Percentiles rank a stretch among this genome's conserved stretches.
These are phyloP conservation scores for Solanum phureja DNA, from an alignment of 257 asterid species.

Conservation along the genomic window DNA sequence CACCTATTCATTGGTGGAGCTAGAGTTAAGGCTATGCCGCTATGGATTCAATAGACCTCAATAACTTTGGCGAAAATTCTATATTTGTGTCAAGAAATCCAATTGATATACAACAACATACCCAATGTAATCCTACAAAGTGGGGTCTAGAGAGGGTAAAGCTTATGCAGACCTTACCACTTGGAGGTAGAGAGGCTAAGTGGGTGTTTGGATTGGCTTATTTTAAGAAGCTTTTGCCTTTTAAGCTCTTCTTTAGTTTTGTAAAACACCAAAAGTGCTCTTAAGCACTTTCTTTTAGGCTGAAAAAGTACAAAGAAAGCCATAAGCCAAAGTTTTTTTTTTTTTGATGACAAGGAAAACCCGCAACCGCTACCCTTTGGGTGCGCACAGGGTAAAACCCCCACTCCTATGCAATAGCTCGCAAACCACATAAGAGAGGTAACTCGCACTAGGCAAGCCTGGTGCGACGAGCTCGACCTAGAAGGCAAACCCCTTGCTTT, in stretches of 20 bases:
- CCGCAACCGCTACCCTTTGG: too few relatives aligned
- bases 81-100: background rate
- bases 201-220: background rate
- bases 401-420: too few relatives aligned
- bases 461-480: too few relatives aligned
- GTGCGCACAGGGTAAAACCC: too few relatives aligned
- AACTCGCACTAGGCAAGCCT: too few relatives aligned
- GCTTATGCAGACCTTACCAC: background rate
- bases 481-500: too few relatives aligned
- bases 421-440: too few relatives aligned
- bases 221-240: background rate
- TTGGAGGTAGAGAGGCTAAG: background rate
- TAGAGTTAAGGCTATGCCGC: background rate
- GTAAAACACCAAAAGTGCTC: background rate
- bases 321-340: background rate
- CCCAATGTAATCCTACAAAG: background rate
- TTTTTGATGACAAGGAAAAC: too few relatives aligned
- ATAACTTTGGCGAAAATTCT: background rate
- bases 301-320: background rate
- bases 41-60: background rate
- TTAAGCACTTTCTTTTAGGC: background rate
- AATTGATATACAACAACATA: background rate
- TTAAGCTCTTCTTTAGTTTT: background rate
- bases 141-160: background rate
- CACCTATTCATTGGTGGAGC: background rate